phyloP scores from a whole-genome alignment of 352 stramenopile genomes.

The Pythium dissimile region DNA sequence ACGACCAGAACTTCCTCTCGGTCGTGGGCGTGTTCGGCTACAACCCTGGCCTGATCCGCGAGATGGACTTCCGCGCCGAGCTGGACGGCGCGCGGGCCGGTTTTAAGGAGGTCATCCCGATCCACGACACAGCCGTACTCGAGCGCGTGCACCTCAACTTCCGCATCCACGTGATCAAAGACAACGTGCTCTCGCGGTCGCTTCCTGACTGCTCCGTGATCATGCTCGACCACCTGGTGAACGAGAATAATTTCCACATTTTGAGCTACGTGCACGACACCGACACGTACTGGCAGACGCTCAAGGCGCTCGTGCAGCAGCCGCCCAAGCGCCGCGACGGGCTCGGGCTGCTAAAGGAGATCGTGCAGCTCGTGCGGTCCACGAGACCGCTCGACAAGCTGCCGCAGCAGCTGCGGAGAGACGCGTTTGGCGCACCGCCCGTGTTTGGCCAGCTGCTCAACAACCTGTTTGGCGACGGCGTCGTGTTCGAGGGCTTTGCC shows the following conservation, averaged over 20 bases:
- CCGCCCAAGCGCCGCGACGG: conserved; percentile 41
- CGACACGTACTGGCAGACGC: conserved; percentile 63
- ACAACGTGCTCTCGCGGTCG: conserved; percentile 79
- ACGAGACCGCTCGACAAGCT: conserved; percentile 67
- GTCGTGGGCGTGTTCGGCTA: conserved; percentile 79
- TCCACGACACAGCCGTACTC: conserved; percentile 54
- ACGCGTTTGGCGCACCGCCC: conserved; percentile 46
- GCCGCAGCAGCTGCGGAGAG: conserved; percentile 46
- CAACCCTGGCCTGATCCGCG: conserved; percentile 68
- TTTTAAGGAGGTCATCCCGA: conserved; percentile 78
- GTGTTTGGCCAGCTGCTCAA: conserved; percentile 60
- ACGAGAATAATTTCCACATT: conserved; percentile 87
- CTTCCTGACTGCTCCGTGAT: conserved; percentile 71
- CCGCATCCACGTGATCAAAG: conserved; percentile 85
- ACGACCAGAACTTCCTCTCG: conserved; percentile 74
- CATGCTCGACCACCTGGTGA: conserved; percentile 77
- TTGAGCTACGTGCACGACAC: conserved; percentile 76
- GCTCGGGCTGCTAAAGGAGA: conserved; percentile 64
- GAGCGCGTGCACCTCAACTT: conserved; percentile 84
- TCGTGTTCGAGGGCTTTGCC: conserved; percentile 57
- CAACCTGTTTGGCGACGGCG: conserved; percentile 63
- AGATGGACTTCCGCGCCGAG: conserved; percentile 70
- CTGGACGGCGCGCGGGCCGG: conserved; percentile 54
- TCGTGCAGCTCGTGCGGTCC: conserved; percentile 60
- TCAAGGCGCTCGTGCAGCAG: conserved; percentile 44